These are phyloP conservation scores for Suillus subluteus DNA, from an alignment of 768 basidiomycete genomes.

Conservation along the genomic window DNA sequence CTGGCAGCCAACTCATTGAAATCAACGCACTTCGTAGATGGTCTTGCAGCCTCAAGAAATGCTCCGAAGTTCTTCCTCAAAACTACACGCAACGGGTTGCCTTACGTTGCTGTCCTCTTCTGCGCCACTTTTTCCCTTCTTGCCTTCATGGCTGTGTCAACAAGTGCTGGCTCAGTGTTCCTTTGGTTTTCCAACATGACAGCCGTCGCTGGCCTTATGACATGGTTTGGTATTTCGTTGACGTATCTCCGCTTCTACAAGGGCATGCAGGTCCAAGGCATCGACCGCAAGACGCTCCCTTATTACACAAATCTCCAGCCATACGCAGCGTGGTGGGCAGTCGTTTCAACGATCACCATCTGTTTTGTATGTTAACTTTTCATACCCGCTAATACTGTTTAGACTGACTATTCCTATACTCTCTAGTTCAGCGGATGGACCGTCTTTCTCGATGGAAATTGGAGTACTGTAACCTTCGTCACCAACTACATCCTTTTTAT, in stretches of 20 bases:
- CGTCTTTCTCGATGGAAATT: constrained; percentile 56
- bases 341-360: constrained; percentile 44
- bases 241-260: constrained; percentile 83
- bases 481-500: constrained; percentile 77
- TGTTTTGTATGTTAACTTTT: constrained; percentile 57
- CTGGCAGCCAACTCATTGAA: background rate
- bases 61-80: constrained; percentile 80
- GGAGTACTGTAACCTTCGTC: constrained; percentile 68
- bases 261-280: constrained; percentile 82
- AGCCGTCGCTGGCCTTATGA: constrained; percentile 64
- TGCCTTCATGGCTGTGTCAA: constrained; percentile 78
- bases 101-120: constrained; percentile 69
- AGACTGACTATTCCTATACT: constrained; percentile 44
- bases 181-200: constrained; percentile 82
- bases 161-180: constrained; percentile 75
- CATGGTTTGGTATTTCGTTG: constrained; percentile 78
- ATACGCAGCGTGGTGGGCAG: constrained; percentile 66
- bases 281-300: constrained; percentile 71
- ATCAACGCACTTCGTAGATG: constrained; percentile 51
- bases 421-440: constrained; percentile 50
- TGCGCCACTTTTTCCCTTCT: constrained; percentile 67
- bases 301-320: constrained; percentile 72
- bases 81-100: constrained; percentile 75
- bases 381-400: background rate
- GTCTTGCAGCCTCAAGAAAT: constrained; percentile 79